These are phyloP conservation scores for Mesembryanthemum crystallinum DNA, from an alignment of 148 eudicot genomes.

Conservation along the genomic window DNA sequence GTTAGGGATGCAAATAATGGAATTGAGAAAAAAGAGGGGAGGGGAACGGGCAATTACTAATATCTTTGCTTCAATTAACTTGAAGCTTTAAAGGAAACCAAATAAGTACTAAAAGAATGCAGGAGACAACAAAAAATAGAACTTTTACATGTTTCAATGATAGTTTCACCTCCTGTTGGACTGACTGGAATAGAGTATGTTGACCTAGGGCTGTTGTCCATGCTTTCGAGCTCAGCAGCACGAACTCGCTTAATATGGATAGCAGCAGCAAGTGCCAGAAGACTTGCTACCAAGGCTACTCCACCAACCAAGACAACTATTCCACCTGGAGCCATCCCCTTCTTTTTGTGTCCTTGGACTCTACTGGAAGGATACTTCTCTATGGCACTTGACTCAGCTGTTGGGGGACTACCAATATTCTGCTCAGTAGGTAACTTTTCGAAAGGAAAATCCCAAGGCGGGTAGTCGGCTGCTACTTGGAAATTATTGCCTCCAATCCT, in stretches of 20 bases:
- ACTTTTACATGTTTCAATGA: neutral
- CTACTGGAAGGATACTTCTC: conserved; percentile 44
- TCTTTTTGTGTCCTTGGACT: conserved; percentile 38
- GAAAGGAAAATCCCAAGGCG: conserved; percentile 74
- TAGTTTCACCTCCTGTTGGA: conserved; percentile 47
- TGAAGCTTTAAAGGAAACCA: neutral
- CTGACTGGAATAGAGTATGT: conserved; percentile 48
- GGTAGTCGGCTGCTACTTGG: conserved; percentile 38
- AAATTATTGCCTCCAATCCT: conserved; percentile 86
- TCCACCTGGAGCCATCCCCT: conserved; percentile 41
- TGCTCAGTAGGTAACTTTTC: conserved; percentile 45
- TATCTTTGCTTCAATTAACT: neutral
- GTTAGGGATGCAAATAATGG: neutral
- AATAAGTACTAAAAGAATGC: conserved; percentile 18
- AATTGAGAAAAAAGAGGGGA: neutral
- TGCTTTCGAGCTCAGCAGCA: conserved; percentile 21
- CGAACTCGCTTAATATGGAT: conserved; percentile 33
- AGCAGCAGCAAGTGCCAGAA: conserved; percentile 42
- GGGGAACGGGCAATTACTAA: neutral
- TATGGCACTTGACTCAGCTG: conserved; percentile 67
- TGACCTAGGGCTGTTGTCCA: conserved; percentile 40
- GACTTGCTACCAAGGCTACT: conserved; percentile 39
- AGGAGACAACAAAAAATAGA: neutral
- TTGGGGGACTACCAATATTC: conserved; percentile 63
- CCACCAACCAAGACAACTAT: conserved; percentile 54